Conservation (phyloP, 2,329 filamentous ascomycete species). For the Knufia petricola region DNA sequence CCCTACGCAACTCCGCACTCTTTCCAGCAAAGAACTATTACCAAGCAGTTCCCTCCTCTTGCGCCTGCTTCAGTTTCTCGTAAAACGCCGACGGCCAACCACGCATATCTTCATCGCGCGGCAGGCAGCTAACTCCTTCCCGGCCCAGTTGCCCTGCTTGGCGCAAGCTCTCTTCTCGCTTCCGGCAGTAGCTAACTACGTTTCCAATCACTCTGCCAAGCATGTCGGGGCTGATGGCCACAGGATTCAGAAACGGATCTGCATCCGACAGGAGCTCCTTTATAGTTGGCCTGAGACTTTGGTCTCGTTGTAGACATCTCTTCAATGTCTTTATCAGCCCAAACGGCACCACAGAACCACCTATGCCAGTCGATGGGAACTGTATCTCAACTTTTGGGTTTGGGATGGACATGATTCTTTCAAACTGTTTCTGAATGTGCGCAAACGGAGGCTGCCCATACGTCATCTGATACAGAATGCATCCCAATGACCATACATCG, state of each 20-base stretch:
- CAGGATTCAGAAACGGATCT: constrained; percentile 51
- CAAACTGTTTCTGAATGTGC: constrained; percentile 79
- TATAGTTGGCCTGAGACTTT: constrained; percentile 47
- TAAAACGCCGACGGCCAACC: constrained; percentile 41
- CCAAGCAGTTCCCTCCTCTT: constrained; percentile 31
- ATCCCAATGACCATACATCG: constrained; percentile 92
- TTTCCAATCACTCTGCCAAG: constrained; percentile 50
- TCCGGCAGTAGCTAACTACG: constrained; percentile 49
- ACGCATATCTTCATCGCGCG: constrained; percentile 46
- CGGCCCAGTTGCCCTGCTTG: constrained; percentile 16
- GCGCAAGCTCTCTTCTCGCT: constrained; percentile 20
- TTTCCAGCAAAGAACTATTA: background rate
- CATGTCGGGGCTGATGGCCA: constrained; percentile 48
- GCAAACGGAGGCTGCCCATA: constrained; percentile 95
- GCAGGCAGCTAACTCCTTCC: constrained; percentile 34
- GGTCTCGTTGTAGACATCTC: constrained; percentile 50
- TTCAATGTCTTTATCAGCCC: constrained; percentile 48
- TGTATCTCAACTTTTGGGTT: constrained; percentile 41
- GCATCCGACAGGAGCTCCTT: constrained; percentile 45
- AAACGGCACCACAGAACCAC: constrained; percentile 43
- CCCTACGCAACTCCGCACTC: background rate
- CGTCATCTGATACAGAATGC: constrained; percentile 95
- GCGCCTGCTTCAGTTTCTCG: constrained; percentile 37
- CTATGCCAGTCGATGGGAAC: constrained; percentile 37
- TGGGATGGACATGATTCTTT: constrained; percentile 55